Evolutionary conservation across 139 green algal genomes (phyloP), one percentile per base, ranked within the genome.

Genomic region (Auxenochlorella pyrenoidosa): DNA sequence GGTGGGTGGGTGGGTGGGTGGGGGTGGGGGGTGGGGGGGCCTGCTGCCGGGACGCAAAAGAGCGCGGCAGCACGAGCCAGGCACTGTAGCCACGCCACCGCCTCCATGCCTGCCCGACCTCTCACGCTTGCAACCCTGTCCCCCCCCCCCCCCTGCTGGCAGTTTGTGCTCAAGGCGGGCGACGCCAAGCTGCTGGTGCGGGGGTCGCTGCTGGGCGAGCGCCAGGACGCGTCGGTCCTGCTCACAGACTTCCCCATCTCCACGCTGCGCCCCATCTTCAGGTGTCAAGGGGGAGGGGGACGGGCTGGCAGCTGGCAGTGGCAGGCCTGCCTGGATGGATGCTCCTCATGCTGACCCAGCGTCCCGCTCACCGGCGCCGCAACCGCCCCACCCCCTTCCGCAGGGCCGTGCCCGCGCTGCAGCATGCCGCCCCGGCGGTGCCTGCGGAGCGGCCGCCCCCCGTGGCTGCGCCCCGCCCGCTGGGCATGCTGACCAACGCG

Each of bases 161-260:
- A 89, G 85, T 92, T 92, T 85, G 79, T 84, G 54, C 66, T 92
- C 81, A 86, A 87, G 77, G 59, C 65, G 38, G 90, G 85, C 32
- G 83, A 91, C 47, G 91, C 90, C 40, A 91, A 92, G 84, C 83
- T 94, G 63, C 65, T 85, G 1, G 63, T 93, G n/a, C 82, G 81
- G 22, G 96, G 94, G 41, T 88, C 85, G 34, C 90, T 98, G 88
- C 91, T 98, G 84, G 93, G 93, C 18, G 85, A 92, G 6, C 79
- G 87, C 34, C 96, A 99, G 92, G 92, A 98, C 79, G 95, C 97
- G 2, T 88, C 88, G 18, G 79, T 98, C 58, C 79, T 92, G 43
- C 84, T 98, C 32, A 94, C 88, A 28, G 94, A 98, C 89, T 97
- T 98, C 81, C 96, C 96, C 5, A 90, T 96, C 51, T 90, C 91